phyloP scores from a whole-genome alignment of 768 basidiomycete genomes.

The Rhizopogon sp. region DNA sequence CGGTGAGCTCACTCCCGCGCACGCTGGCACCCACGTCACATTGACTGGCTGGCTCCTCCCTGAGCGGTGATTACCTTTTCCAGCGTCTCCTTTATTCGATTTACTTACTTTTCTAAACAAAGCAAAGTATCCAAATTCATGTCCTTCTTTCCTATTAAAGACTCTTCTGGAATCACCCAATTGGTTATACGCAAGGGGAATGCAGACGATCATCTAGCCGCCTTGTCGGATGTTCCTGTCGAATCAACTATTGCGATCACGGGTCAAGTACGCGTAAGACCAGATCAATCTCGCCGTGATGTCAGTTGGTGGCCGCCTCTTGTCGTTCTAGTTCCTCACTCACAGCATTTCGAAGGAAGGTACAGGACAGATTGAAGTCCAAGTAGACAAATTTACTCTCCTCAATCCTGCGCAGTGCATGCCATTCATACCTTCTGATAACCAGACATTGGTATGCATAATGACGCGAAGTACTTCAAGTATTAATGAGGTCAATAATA shows the following conservation, averaged over 20 bases:
- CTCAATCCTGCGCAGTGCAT: constrained; percentile 76
- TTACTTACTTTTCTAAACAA: constrained; percentile 31
- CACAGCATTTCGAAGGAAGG: constrained; percentile 36
- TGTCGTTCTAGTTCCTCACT: constrained; percentile 2
- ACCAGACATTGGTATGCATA: constrained; percentile 62
- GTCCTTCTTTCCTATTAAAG: constrained; percentile 85
- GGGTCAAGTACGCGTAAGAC: constrained; percentile 66
- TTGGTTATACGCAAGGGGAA: constrained; percentile 53
- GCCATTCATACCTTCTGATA: constrained; percentile 84
- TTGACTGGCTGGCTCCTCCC: constrained; percentile 81
- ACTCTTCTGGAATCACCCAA: constrained; percentile 73
- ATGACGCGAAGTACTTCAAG: not conserved
- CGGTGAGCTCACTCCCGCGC: constrained; percentile 45
- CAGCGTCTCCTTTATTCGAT: constrained; percentile 22
- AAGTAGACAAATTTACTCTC: constrained; percentile 61
- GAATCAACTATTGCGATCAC: constrained; percentile 77
- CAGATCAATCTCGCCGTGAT: constrained; percentile 53
- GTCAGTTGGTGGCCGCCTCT: constrained; percentile 34
- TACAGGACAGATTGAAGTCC: constrained; percentile 78
- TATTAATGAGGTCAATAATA: constrained; percentile 22
- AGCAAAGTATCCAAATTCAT: constrained; percentile 66
- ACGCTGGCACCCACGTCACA: constrained; percentile 57
- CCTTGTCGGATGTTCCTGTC: constrained; percentile 59
- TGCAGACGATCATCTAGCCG: constrained; percentile 26
- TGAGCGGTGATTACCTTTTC: constrained; percentile 57